These are phyloP conservation scores for Actinomucor elegans DNA, from an alignment of 371 early-diverging fungal species.

Conservation along the genomic window DNA sequence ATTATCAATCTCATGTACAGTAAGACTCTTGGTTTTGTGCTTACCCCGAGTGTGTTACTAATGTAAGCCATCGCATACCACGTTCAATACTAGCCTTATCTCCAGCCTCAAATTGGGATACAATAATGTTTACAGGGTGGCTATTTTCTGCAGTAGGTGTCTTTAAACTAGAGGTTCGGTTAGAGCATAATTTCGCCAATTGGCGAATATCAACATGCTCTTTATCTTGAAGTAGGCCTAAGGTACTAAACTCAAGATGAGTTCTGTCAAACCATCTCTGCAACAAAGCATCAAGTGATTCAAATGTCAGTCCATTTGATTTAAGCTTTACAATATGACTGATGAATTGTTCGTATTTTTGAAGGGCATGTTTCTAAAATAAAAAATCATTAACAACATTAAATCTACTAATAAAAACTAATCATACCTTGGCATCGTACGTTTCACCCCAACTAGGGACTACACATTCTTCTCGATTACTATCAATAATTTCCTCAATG, in stretches of 20 bases:
- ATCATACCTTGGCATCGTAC: constrained; percentile 27
- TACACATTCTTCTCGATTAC: constrained; percentile 24
- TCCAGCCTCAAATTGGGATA: constrained; percentile 28
- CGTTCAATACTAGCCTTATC: constrained; percentile 29
- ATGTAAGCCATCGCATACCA: constrained; percentile 47
- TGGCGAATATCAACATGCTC: constrained; percentile 30
- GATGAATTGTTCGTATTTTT: constrained; percentile 41
- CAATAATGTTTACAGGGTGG: constrained; percentile 38
- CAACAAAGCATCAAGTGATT: constrained; percentile 37
- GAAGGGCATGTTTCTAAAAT: constrained; percentile 27
- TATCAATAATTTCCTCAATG: constrained; percentile 37
- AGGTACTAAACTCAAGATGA: constrained; percentile 25
- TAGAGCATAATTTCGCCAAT: constrained; percentile 34
- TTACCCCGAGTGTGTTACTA: constrained; percentile 50
- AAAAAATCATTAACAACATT: too few relatives aligned
- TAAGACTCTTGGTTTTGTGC: background rate
- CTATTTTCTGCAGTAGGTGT: background rate
- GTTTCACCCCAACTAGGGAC: constrained; percentile 27
- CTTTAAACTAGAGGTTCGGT: constrained; percentile 5
- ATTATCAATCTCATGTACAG: background rate
- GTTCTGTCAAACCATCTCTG: constrained; percentile 44
- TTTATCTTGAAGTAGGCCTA: constrained; percentile 31
- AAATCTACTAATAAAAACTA: background rate
- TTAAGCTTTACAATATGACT: constrained; percentile 45
- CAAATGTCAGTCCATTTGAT: constrained; percentile 38